A percentile compares a stretch with the other conserved stretches of the same genome.
Conservation (phyloP, 78 protist species). For the Creolimax fragrantissima region DNA sequence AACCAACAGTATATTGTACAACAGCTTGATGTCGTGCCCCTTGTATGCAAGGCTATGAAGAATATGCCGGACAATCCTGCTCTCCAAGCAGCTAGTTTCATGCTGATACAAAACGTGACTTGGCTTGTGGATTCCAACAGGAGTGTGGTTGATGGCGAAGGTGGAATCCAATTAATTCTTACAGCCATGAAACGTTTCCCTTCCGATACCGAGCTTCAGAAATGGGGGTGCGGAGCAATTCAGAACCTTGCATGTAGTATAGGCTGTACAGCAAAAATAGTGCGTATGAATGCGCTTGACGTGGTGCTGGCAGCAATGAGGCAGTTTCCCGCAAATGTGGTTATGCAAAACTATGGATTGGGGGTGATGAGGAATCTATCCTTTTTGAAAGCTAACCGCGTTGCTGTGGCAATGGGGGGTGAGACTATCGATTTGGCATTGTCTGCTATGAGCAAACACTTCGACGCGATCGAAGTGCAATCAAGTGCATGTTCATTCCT, state of each 20-base stretch:
- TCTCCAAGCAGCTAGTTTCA: not conserved
- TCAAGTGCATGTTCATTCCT: slow-evolving; percentile 10
- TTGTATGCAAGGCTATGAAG: not conserved
- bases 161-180: not conserved
- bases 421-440: not conserved
- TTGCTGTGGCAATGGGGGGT: not conserved
- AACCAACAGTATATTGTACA: not conserved
- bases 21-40: not conserved
- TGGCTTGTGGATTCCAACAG: slow-evolving; percentile 11
- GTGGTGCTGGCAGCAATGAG: not conserved
- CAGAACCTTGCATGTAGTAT: slow-evolving; percentile 24
- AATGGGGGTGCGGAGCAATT: slow-evolving; percentile 22
- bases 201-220: slow-evolving; percentile 8
- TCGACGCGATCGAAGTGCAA: not conserved
- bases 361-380: slow-evolving; percentile 15
- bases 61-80: not conserved
- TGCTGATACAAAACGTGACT: slow-evolving; percentile 24
- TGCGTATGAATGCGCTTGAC: not conserved
- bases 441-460: not conserved
- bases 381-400: not conserved
- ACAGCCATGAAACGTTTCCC: not conserved
- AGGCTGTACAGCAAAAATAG: not conserved
- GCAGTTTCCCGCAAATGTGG: not conserved
- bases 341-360: slow-evolving; percentile 22
- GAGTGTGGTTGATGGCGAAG: not conserved